phyloP scores from a whole-genome alignment of 805 yeast species.

The Saturnispora quitensis region DNA sequence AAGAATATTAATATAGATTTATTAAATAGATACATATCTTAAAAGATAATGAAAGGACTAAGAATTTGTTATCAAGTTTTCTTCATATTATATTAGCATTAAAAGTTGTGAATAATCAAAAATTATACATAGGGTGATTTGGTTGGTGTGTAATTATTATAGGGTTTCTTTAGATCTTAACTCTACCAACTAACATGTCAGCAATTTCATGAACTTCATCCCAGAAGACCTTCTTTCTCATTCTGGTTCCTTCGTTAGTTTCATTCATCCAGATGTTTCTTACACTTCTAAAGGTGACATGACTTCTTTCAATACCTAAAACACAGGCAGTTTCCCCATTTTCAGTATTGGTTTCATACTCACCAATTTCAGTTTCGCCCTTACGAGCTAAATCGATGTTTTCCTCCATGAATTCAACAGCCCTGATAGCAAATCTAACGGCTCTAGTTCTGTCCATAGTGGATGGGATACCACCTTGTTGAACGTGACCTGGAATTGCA shows the following conservation, averaged over 20 bases:
- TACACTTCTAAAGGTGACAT: slow-evolving; percentile 64
- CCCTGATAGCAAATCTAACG: slow-evolving; percentile 59
- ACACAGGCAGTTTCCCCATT: slow-evolving; percentile 60
- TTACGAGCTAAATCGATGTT: slow-evolving; percentile 13
- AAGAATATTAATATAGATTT: not conserved
- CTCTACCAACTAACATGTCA: slow-evolving; percentile 77
- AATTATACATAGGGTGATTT: not conserved
- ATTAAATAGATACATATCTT: not conserved
- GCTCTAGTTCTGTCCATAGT: slow-evolving; percentile 73
- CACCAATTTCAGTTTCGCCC: slow-evolving; percentile 24
- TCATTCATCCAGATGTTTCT: slow-evolving; percentile 77
- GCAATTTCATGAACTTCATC: slow-evolving; percentile 61
- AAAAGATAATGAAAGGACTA: not conserved
- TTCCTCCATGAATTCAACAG: slow-evolving; percentile 60
- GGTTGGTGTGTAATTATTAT: not conserved
- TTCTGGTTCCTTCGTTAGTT: slow-evolving; percentile 69
- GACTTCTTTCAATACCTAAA: slow-evolving; percentile 73
- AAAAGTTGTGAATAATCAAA: not conserved
- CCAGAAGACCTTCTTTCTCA: slow-evolving; percentile 90
- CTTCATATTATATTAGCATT: not conserved
- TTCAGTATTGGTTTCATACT: slow-evolving; percentile 19
- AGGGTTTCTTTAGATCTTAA: slow-evolving; percentile 12
- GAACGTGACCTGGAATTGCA: slow-evolving; percentile 81
- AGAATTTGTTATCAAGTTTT: not conserved
- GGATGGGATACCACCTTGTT: slow-evolving; percentile 74